Conservation (phyloP, 805 yeast genomes). For the Yarrowia keelungensis region DNA sequence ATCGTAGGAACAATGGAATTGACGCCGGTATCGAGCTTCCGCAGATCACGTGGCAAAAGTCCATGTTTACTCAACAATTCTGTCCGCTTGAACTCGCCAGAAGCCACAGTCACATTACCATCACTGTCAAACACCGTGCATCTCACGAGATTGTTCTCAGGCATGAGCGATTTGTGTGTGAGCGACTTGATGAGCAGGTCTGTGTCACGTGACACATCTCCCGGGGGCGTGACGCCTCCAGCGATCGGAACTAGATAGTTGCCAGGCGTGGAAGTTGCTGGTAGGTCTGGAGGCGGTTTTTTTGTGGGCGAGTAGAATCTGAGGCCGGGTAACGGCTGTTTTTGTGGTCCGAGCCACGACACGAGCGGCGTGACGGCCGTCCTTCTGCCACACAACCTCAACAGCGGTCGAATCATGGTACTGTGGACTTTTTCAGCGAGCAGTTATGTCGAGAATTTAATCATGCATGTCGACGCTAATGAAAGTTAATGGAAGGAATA, state of each 20-base stretch:
- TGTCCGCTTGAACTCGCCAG: slow-evolving; percentile 75
- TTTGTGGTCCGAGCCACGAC: background rate
- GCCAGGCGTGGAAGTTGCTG: slow-evolving; percentile 3
- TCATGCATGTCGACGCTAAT: background rate
- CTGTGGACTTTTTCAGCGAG: no score
- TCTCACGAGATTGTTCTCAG: slow-evolving; percentile 57
- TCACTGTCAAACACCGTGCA: slow-evolving; percentile 79
- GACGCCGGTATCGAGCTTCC: slow-evolving; percentile 83
- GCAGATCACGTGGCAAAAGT: slow-evolving; percentile 83
- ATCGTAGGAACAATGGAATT: slow-evolving; percentile 90
- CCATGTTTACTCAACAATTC: slow-evolving; percentile 77
- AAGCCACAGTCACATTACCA: slow-evolving; percentile 74
- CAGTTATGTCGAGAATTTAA: background rate
- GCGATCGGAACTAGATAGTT: slow-evolving; percentile 11
- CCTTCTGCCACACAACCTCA: slow-evolving; percentile 1
- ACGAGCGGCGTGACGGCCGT: background rate
- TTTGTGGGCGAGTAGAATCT: background rate
- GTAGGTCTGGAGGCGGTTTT: slow-evolving; percentile 6
- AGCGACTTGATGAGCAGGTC: slow-evolving; percentile 23
- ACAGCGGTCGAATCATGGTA: slow-evolving; percentile 6
- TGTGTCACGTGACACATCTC: background rate
- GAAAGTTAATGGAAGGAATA: background rate
- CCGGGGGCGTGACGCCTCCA: background rate
- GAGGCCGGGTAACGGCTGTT: background rate
- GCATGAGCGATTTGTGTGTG: slow-evolving; percentile 17